phyloP scores from a whole-genome alignment of 2,329 filamentous ascomycete species.

The Aspergillus sp. region DNA sequence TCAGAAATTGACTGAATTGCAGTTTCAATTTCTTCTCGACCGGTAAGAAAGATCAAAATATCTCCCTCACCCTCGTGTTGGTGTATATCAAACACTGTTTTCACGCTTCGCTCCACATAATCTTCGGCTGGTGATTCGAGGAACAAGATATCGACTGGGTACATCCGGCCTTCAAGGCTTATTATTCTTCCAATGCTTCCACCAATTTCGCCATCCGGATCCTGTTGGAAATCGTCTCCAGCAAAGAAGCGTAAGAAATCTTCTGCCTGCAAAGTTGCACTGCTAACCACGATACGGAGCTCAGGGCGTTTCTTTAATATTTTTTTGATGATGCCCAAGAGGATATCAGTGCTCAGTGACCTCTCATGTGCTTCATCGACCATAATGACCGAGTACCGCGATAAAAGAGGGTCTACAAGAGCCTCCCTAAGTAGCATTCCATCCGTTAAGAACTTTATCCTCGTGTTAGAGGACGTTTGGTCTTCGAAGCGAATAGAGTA shows the following conservation, averaged over 20 bases:
- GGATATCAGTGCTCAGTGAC: constrained; percentile 86
- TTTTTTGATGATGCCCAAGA: constrained; percentile 89
- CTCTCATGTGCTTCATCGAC: constrained; percentile 96
- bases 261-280: constrained; percentile 88
- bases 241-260: constrained; percentile 79
- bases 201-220: constrained; percentile 34
- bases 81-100: constrained; percentile 86
- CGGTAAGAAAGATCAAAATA: constrained; percentile 87
- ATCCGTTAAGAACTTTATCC: constrained; percentile 94
- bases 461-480: constrained; percentile 78
- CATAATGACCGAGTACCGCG: constrained; percentile 93
- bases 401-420: constrained; percentile 85
- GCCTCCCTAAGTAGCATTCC: constrained; percentile 88
- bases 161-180: constrained; percentile 82
- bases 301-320: constrained; percentile 78
- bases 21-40: constrained; percentile 86
- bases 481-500: constrained; percentile 94
- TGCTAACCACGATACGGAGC: constrained; percentile 84
- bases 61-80: constrained; percentile 77
- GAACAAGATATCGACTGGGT: constrained; percentile 85
- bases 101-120: constrained; percentile 80
- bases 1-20: constrained; percentile 78
- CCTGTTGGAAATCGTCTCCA: constrained; percentile 41
- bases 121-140: constrained; percentile 75
- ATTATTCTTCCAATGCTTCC: constrained; percentile 65